Evolutionary conservation across 345 rosid species (phyloP).

Genomic region (Psidium guajava): DNA sequence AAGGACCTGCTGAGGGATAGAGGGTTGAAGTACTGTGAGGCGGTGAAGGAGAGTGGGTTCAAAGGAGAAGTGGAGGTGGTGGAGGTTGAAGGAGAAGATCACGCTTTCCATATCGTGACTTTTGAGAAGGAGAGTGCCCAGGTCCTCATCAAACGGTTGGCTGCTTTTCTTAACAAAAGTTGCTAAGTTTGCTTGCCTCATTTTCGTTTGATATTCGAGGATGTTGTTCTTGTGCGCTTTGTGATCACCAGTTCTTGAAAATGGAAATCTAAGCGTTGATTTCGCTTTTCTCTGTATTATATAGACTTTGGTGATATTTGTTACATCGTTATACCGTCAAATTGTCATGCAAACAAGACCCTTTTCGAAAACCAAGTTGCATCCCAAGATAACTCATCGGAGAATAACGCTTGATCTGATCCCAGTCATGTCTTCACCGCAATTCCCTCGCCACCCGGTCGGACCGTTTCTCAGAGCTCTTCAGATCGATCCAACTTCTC

Average conservation of each 20-base stretch:
- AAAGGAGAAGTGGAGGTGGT: constrained; percentile 21
- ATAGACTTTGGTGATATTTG: background rate
- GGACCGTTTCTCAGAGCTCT: background rate
- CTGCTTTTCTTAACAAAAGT: constrained; percentile 15
- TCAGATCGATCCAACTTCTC: background rate
- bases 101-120: constrained; percentile 27
- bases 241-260: background rate
- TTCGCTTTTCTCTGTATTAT: background rate
- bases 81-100: constrained; percentile 19
- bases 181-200: background rate
- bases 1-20: constrained; percentile 21
- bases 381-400: background rate
- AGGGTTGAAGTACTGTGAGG: constrained; percentile 15
- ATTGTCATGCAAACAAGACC: too few relatives aligned
- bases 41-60: constrained; percentile 31
- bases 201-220: background rate
- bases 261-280: background rate
- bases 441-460: background rate
- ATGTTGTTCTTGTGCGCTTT: background rate
- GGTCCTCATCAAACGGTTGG: constrained; percentile 18
- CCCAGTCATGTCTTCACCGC: background rate
- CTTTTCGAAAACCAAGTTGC: background rate
- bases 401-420: background rate
- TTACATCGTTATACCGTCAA: too few relatives aligned
- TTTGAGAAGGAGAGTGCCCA: constrained; percentile 13